Evolutionary conservation across 257 asterid species (phyloP).

Genomic region (Handroanthus guayacan): DNA sequence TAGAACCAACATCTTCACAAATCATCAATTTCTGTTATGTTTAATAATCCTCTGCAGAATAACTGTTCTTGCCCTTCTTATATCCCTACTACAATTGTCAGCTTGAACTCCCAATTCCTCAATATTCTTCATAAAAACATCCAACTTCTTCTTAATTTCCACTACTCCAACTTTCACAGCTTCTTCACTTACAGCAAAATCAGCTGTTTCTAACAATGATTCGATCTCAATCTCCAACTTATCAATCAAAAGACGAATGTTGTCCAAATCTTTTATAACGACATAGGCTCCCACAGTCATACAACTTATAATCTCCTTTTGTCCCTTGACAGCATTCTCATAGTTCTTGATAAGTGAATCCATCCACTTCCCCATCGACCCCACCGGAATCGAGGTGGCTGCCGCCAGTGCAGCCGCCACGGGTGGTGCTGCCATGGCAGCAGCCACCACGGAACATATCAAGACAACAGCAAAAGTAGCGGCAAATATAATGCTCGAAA

Average conservation of each 20-base stretch:
- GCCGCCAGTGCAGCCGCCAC: conserved; percentile 71
- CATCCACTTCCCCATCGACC: conserved; percentile 72
- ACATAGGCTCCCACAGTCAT: conserved; percentile 59
- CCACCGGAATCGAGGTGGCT: conserved; percentile 65
- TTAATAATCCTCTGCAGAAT: conserved; percentile 70
- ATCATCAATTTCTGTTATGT: conserved; percentile 40
- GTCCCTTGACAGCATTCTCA: conserved; percentile 56
- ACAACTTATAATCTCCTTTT: conserved; percentile 53
- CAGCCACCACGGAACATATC: conserved; percentile 79
- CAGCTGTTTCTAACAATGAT: conserved; percentile 40
- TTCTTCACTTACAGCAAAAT: conserved; percentile 40
- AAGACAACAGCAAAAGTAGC: conserved; percentile 65
- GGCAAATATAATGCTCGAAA: conserved; percentile 66
- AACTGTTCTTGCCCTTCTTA: conserved; percentile 62
- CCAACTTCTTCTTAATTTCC: conserved; percentile 56
- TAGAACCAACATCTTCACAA: background rate
- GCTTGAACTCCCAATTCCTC: conserved; percentile 63
- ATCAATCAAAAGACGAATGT: conserved; percentile 46
- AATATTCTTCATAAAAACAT: conserved; percentile 50
- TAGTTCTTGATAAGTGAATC: conserved; percentile 56
- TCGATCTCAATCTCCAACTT: conserved; percentile 54
- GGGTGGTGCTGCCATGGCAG: conserved; percentile 78
- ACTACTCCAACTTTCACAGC: conserved; percentile 46
- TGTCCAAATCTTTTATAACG: conserved; percentile 62
- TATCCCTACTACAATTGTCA: conserved; percentile 60